phyloP scores from a whole-genome alignment of 2,329 filamentous ascomycete species.

The Herpomyces periplanetae region DNA sequence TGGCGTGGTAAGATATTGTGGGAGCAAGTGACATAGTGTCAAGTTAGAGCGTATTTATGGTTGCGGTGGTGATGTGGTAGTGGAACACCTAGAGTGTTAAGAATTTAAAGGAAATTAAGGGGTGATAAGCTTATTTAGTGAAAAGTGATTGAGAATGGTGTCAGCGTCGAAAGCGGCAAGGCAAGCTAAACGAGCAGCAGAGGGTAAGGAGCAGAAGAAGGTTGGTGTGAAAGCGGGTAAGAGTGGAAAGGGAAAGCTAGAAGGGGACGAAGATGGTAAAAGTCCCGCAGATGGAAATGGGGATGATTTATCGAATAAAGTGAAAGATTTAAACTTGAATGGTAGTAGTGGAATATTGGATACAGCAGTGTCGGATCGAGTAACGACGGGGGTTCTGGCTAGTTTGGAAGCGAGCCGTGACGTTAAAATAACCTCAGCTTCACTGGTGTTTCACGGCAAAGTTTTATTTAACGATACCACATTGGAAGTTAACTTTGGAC shows the following conservation, averaged over 20 bases:
- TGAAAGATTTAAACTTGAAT: too few species aligned
- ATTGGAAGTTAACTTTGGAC: conserved; percentile 63
- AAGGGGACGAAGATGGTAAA: conserved; percentile 86
- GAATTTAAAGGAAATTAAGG: too few species aligned
- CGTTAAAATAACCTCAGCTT: conserved; percentile 79
- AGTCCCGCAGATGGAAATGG: too few species aligned
- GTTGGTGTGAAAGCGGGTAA: conserved; percentile 30
- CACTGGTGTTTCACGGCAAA: conserved; percentile 83
- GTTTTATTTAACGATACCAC: conserved; percentile 79
- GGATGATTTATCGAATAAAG: too few species aligned
- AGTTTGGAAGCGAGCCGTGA: conserved; percentile 56
- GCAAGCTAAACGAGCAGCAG: conserved; percentile 20
- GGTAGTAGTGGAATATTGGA: too few species aligned
- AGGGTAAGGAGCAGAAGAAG: conserved; percentile 34
- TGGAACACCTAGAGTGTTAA: too few species aligned
- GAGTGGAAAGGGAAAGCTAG: conserved; percentile 51
- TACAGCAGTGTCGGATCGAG: conserved; percentile 85
- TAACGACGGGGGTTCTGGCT: conserved; percentile 79
- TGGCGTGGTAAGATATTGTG: too few species aligned
- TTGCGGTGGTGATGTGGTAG: too few species aligned
- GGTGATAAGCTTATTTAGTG: too few species aligned
- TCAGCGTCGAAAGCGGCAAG: conserved; percentile 27
- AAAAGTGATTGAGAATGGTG: conserved; percentile 18
- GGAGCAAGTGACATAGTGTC: too few species aligned
- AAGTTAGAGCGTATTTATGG: too few species aligned